phyloP scores from a whole-genome alignment of 1,139 yeast genomes.

The Zygosaccharomyces pseudobailii region DNA sequence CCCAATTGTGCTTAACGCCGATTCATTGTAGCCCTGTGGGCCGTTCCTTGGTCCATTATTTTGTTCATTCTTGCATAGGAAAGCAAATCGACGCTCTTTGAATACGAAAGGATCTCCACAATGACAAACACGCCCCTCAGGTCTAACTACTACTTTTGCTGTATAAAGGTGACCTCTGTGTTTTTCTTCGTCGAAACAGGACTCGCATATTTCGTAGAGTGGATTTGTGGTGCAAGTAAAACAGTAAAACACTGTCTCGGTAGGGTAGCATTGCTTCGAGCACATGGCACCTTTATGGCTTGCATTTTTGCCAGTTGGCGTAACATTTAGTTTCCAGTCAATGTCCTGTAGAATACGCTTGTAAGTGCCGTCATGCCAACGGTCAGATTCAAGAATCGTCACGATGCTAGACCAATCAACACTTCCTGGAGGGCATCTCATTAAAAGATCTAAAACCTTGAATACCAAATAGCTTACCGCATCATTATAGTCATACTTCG shows the following conservation, averaged over 20 bases:
- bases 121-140: constrained; percentile 91
- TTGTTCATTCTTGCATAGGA: constrained; percentile 47
- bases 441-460: constrained; percentile 23
- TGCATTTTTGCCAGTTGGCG: constrained; percentile 1
- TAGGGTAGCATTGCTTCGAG: constrained; percentile 25
- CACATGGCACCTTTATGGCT: constrained; percentile 28
- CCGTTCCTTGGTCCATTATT: constrained; percentile 41
- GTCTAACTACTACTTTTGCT: constrained; percentile 67
- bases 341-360: constrained; percentile 13
- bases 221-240: constrained; percentile 33
- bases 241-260: constrained; percentile 32
- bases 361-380: constrained; percentile 24
- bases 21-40: constrained; percentile 28
- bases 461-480: constrained; percentile 26
- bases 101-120: constrained; percentile 84
- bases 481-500: constrained; percentile 23
- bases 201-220: constrained; percentile 51
- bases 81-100: constrained; percentile 19
- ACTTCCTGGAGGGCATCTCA: constrained; percentile 11
- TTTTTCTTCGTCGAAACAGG: constrained; percentile 65
- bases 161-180: constrained; percentile 77
- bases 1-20: constrained; percentile 44
- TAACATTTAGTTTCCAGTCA: constrained; percentile 19
- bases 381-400: constrained; percentile 15
- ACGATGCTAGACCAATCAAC: constrained; percentile 25